phyloP scores from a whole-genome alignment of 768 basidiomycete genomes.

The Serendipita sp. region DNA sequence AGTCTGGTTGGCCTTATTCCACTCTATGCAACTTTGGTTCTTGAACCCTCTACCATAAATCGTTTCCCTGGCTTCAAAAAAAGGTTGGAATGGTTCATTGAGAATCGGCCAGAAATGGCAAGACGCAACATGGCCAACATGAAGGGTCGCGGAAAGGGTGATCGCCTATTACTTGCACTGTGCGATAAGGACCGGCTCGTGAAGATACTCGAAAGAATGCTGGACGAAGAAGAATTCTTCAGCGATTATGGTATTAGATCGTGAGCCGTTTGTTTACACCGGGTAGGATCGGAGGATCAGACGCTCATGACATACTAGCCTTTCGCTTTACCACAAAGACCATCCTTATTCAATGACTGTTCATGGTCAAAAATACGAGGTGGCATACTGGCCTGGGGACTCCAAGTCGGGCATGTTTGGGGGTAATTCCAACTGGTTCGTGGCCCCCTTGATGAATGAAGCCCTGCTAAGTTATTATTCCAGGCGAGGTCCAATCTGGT shows the following conservation, averaged over 20 bases:
- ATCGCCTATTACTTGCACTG: conserved; percentile 76
- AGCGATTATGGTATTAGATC: conserved; percentile 93
- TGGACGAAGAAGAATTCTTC: conserved; percentile 93
- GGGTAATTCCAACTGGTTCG: conserved; percentile 29
- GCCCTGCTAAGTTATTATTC: neutral
- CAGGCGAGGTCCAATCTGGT: conserved; percentile 32
- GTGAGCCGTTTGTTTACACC: conserved; percentile 30
- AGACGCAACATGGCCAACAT: conserved; percentile 93
- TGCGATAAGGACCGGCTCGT: conserved; percentile 83
- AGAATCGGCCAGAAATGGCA: conserved; percentile 78
- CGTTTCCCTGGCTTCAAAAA: conserved; percentile 97
- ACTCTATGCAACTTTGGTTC: conserved; percentile 82
- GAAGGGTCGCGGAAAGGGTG: conserved; percentile 69
- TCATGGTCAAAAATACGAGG: conserved; percentile 79
- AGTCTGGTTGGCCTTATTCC: conserved; percentile 97
- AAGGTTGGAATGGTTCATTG: conserved; percentile 96
- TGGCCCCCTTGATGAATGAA: conserved; percentile 4
- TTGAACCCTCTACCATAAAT: conserved; percentile 79
- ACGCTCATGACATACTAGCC: conserved; percentile 24
- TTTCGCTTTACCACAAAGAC: conserved; percentile 82
- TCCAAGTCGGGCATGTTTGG: conserved; percentile 96
- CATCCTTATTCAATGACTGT: conserved; percentile 92
- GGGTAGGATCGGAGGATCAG: neutral
- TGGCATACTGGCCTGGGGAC: conserved; percentile 96
- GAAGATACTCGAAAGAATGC: conserved; percentile 85